Percentiles rank a stretch among this genome's conserved stretches.
These are phyloP conservation scores for Corymbia maculata DNA, from an alignment of 345 rosid species.

Conservation along the genomic window DNA sequence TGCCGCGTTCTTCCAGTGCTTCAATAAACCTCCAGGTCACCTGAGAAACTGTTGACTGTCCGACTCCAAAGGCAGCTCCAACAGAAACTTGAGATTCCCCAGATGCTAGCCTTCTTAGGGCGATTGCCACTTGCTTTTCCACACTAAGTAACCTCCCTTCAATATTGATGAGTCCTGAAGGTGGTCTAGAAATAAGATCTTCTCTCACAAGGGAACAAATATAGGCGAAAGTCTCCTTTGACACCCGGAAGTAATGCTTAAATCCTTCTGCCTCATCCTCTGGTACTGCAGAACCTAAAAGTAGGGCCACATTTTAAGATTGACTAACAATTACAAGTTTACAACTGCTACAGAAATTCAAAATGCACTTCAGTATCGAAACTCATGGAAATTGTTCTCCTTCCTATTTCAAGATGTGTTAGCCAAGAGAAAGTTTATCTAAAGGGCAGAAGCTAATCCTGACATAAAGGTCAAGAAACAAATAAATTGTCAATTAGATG, in stretches of 20 bases:
- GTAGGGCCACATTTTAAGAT: neutral
- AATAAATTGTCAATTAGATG: neutral
- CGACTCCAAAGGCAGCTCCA: slow-evolving; percentile 85
- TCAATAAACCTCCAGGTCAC: slow-evolving; percentile 97
- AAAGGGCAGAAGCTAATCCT: neutral
- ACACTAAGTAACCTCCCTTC: slow-evolving; percentile 96
- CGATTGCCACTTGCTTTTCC: slow-evolving; percentile 95
- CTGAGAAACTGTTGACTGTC: slow-evolving; percentile 97
- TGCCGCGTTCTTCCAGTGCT: slow-evolving; percentile 86
- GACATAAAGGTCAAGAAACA: neutral
- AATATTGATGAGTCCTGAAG: slow-evolving; percentile 90
- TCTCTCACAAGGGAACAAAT: slow-evolving; percentile 82
- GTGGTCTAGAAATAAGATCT: slow-evolving; percentile 89
- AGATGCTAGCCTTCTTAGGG: slow-evolving; percentile 79
- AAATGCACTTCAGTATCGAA: neutral
- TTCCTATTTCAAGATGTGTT: neutral
- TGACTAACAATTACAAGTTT: neutral
- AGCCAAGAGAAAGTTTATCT: neutral
- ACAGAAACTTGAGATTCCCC: slow-evolving; percentile 97
- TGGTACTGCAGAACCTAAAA: slow-evolving; percentile 31
- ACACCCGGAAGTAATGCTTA: slow-evolving; percentile 82
- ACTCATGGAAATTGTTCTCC: neutral
- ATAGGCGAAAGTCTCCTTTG: slow-evolving; percentile 74
- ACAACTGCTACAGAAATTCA: neutral
- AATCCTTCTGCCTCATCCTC: slow-evolving; percentile 74